Evolutionary conservation across 495 filamentous ascomycete species (phyloP).

Genomic region (Aspergillus baeticus): DNA sequence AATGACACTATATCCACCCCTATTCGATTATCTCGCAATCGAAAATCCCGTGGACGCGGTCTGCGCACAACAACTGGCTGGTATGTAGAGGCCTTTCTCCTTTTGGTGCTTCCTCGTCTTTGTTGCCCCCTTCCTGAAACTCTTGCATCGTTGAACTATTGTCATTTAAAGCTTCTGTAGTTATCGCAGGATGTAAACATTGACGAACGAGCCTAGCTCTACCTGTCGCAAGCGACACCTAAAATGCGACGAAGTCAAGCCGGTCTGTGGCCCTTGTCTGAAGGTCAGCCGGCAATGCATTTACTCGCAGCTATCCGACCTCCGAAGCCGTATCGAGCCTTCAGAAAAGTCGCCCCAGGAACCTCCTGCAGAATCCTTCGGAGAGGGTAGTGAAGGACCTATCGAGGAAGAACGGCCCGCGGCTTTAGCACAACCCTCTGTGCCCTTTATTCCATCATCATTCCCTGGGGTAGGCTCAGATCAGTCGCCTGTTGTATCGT

Average conservation of each 20-base stretch:
- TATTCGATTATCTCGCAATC: no score
- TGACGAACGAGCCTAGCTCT: not conserved
- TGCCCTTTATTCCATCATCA: no score
- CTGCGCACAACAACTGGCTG: not conserved
- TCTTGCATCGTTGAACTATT: no score
- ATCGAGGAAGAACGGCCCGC: not conserved
- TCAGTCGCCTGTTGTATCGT: not conserved
- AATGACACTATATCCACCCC: no score
- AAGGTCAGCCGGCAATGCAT: slow-evolving; percentile 3
- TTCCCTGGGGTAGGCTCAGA: no score
- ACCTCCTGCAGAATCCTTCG: not conserved
- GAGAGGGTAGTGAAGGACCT: not conserved
- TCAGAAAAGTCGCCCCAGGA: no score
- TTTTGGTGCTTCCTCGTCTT: not conserved
- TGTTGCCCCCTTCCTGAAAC: not conserved
- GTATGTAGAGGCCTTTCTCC: not conserved
- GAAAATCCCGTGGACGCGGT: not conserved
- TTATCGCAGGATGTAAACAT: no score
- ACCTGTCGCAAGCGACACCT: slow-evolving; percentile 1
- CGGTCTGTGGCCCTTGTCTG: not conserved
- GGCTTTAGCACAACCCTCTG: no score
- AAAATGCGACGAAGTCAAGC: slow-evolving; percentile 3
- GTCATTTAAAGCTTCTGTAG: no score
- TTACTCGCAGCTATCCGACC: not conserved
- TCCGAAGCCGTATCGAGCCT: no score